A percentile compares a stretch with the other conserved stretches of the same genome.
Evolutionary conservation across 306 rosid genomes (phyloP).

Genomic region (Cotoneaster glaucophyllus): DNA sequence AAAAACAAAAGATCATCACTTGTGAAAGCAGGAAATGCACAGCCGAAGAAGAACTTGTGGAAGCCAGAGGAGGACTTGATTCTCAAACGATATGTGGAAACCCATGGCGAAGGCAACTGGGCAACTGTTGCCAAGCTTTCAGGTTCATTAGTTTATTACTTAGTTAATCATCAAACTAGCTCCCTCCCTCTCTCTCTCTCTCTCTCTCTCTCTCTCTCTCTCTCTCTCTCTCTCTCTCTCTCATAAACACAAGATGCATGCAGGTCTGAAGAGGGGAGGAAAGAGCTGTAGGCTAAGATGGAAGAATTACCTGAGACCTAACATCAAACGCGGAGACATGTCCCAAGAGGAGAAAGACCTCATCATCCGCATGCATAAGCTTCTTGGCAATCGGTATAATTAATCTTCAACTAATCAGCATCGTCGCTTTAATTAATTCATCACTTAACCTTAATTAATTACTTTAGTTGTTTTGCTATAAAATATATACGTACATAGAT

Average conservation of each 20-base stretch:
- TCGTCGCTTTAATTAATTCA: background rate
- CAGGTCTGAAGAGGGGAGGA: constrained; percentile 57
- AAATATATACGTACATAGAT: constrained; percentile 19
- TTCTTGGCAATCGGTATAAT: constrained; percentile 55
- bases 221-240: background rate
- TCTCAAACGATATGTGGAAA: constrained; percentile 47
- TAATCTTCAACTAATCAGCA: background rate
- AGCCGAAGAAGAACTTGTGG: constrained; percentile 49
- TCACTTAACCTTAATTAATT: background rate
- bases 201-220: background rate
- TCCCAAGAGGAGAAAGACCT: constrained; percentile 65
- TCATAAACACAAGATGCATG: background rate
- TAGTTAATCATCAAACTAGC: background rate
- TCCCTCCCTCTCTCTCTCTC: background rate
- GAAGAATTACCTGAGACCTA: constrained; percentile 64
- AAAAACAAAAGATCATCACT: background rate
- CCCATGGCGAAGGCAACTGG: constrained; percentile 75
- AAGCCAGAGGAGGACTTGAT: constrained; percentile 63
- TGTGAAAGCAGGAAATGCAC: background rate
- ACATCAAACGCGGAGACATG: constrained; percentile 60
- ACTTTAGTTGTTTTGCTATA: background rate
- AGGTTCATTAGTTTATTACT: constrained; percentile 18
- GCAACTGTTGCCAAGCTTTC: constrained; percentile 47
- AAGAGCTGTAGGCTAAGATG: constrained; percentile 71
- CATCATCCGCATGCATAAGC: constrained; percentile 64